Percentiles rank a stretch among this genome's conserved stretches.
phyloP scores from a whole-genome alignment of 2,329 filamentous ascomycete genomes.

The Diplocarpon rosae region DNA sequence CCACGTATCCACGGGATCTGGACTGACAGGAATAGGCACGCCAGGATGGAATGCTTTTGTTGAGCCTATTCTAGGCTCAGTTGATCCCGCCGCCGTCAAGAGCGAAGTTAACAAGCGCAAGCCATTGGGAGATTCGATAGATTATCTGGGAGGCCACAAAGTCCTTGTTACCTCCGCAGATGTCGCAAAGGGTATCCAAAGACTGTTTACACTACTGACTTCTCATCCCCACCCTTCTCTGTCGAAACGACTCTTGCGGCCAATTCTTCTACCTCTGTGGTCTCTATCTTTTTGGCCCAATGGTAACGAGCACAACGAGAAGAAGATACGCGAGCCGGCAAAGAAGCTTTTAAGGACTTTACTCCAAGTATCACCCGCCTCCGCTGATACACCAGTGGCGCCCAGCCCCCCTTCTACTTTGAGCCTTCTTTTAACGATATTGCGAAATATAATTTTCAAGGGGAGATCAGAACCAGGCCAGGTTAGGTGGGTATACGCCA shows the following conservation, averaged over 20 bases:
- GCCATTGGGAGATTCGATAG: slow-evolving; percentile 6
- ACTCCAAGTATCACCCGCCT: slow-evolving; percentile 40
- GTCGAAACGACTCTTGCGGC: slow-evolving; percentile 47
- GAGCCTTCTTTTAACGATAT: slow-evolving; percentile 36
- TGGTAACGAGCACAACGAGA: slow-evolving; percentile 27
- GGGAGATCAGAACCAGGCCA: slow-evolving; percentile 31
- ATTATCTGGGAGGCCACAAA: slow-evolving; percentile 13
- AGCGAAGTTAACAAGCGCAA: background rate
- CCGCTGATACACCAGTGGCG: background rate
- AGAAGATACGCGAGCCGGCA: slow-evolving; percentile 36
- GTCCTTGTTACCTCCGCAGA: slow-evolving; percentile 33
- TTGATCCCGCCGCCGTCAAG: slow-evolving; percentile 32
- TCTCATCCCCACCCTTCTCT: slow-evolving; percentile 59
- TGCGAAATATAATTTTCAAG: slow-evolving; percentile 44
- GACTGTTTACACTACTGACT: slow-evolving; percentile 44
- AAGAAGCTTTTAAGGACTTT: slow-evolving; percentile 43
- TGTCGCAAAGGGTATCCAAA: slow-evolving; percentile 40
- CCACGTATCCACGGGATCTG: background rate
- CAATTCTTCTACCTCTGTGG: slow-evolving; percentile 53
- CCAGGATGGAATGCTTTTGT: slow-evolving; percentile 54
- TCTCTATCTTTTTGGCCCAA: slow-evolving; percentile 42
- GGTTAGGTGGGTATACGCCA: slow-evolving; percentile 42
- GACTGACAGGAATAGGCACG: slow-evolving; percentile 30
- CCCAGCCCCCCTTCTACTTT: background rate
- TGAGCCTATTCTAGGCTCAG: slow-evolving; percentile 41